phyloP scores from a whole-genome alignment of 2,329 filamentous ascomycete species.

The Colletotrichum sp. region DNA sequence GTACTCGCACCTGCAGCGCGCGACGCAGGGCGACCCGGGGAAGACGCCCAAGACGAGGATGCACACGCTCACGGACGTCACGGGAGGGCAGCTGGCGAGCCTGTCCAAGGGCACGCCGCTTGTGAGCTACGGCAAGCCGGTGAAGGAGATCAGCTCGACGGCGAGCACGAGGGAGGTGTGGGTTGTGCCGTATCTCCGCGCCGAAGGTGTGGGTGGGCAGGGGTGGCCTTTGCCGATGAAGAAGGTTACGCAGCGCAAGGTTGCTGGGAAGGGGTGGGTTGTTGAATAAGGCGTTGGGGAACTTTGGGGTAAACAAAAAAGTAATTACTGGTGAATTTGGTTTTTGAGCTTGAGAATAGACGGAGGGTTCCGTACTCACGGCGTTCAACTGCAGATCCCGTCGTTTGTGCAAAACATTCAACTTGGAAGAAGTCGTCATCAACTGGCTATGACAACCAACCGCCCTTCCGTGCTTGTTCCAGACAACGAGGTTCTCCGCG shows the following conservation, averaged over 20 bases:
- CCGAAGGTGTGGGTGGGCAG: conserved; percentile 68
- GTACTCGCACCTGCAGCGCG: conserved; percentile 83
- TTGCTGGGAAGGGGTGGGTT: conserved; percentile 76
- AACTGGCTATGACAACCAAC: neutral
- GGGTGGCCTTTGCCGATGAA: conserved; percentile 88
- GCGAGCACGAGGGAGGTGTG: conserved; percentile 72
- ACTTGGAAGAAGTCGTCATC: neutral
- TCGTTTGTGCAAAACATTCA: neutral
- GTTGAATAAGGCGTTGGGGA: conserved; percentile 49
- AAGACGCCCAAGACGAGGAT: conserved; percentile 79
- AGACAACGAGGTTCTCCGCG: neutral
- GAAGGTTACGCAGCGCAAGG: conserved; percentile 81
- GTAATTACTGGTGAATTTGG: neutral
- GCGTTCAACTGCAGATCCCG: neutral
- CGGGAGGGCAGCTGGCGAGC: conserved; percentile 74
- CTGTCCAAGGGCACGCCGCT: conserved; percentile 87
- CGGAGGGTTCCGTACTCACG: neutral
- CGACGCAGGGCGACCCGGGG: conserved; percentile 55
- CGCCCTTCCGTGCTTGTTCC: neutral
- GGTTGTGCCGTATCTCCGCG: conserved; percentile 78
- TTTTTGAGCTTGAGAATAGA: neutral
- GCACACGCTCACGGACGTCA: conserved; percentile 84
- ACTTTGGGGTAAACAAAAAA: neutral
- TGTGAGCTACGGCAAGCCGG: conserved; percentile 84
- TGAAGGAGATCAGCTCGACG: conserved; percentile 72